Evolutionary conservation across 805 yeast genomes (phyloP).

Genomic region (Dipodascopsis uninucleata): DNA sequence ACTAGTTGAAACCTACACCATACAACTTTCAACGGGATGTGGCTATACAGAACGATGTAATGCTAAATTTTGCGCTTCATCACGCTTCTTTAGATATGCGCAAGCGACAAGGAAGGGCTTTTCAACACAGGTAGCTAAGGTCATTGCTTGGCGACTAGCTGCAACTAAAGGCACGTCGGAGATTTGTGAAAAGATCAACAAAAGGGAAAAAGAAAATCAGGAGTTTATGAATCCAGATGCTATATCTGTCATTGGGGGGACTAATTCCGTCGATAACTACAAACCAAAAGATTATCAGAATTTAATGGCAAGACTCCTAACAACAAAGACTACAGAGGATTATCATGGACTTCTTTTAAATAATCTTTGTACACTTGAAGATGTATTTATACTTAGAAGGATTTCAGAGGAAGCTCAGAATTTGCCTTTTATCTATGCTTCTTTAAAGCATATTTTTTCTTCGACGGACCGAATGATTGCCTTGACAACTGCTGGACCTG

Average conservation of each 20-base stretch:
- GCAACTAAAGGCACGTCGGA: not conserved
- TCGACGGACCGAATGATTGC: not conserved
- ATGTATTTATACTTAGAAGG: slow-evolving; percentile 12
- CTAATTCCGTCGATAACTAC: not conserved
- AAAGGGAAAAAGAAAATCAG: too few species aligned
- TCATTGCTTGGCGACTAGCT: slow-evolving; percentile 19
- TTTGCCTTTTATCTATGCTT: slow-evolving; percentile 6
- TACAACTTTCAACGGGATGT: slow-evolving; percentile 8
- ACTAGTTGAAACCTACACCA: slow-evolving; percentile 5
- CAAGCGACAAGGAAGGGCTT: slow-evolving; percentile 2
- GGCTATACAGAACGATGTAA: slow-evolving; percentile 2
- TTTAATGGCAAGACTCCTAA: not conserved
- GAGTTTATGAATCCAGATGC: not conserved
- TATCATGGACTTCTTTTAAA: slow-evolving; percentile 8
- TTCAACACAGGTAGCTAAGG: slow-evolving; percentile 4
- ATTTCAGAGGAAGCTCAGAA: slow-evolving; percentile 4
- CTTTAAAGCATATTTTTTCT: slow-evolving; percentile 8
- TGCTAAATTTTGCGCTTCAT: slow-evolving; percentile 17
- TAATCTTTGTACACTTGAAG: slow-evolving; percentile 8
- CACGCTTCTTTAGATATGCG: slow-evolving; percentile 1
- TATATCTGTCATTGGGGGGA: not conserved
- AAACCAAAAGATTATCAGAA: not conserved
- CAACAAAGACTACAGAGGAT: not conserved
- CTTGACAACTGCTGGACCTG: not conserved
- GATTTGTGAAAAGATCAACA: slow-evolving; percentile 4